Evolutionary conservation across 371 early-diverging fungal genomes (phyloP), one percentile per base, ranked within the genome.

Genomic region (Mortierella sp.): DNA sequence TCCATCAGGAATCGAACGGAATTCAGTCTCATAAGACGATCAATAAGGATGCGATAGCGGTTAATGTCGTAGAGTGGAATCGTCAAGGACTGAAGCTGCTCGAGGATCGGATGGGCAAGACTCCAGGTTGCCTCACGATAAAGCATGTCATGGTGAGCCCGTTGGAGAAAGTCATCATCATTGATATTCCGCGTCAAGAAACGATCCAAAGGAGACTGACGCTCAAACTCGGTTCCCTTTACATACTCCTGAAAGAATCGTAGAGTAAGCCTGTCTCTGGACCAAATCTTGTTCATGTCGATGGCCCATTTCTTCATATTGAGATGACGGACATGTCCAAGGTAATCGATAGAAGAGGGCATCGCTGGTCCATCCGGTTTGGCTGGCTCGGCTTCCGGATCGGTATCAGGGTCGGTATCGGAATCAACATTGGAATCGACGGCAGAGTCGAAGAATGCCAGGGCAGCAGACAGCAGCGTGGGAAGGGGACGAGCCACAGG

Each of bases 1-100:
- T n/a, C n/a, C n/a, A n/a, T n/a, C n/a, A n/a, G 13, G 16, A 55
- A 55, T 31, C 34, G 34, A 4, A 55, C 16, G 10, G 6, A 16
- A 6, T 34, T 7, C 55, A 55, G 31, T 34, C 19, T 55, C 55
- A 7, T 31, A 29, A 55, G 16, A 29, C 8, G 88, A 89, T 34
- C 11, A 7, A 14, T 34, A 7, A 31, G 4, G 34, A 6, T 34
- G 4, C 29, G 13, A 34, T 55, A 19, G 4, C 19, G 31, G 7
- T 4, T 34, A 26, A 34, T 2, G 7, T 6, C 16, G 31, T 29
- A 55, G 16, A 29, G 29, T 19, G 55, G 55, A 19, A 55, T 14
- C 31, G 55, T 16, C 19, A 55, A 34, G 5, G 55, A 55, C 31
- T 55, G 55, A 4, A 55, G 34, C 19, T 55, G 16, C 7, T 55